Percentiles rank a stretch among this genome's conserved stretches.
These are phyloP conservation scores for Hymenoscyphus infarciens DNA, from an alignment of 2,329 filamentous ascomycete species.

Conservation along the genomic window DNA sequence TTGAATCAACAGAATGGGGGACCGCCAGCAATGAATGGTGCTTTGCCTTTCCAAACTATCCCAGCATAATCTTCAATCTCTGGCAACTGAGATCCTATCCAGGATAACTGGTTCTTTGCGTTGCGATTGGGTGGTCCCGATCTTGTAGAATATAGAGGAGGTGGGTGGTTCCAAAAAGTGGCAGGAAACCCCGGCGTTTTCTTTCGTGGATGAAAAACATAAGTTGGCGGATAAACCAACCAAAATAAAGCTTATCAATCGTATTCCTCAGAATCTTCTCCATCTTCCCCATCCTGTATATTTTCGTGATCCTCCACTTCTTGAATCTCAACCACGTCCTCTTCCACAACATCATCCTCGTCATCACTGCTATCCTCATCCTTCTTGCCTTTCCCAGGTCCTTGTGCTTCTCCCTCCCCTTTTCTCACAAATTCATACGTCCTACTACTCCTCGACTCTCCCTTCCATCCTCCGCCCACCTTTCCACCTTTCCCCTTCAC, in stretches of 20 bases:
- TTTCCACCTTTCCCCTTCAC: constrained; percentile 48
- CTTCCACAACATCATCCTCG: constrained; percentile 25
- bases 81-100: constrained; percentile 14
- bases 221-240: constrained; percentile 3
- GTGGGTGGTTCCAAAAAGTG: constrained; percentile 1
- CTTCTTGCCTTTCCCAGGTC: constrained; percentile 34
- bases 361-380: constrained; percentile 28
- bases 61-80: constrained; percentile 17
- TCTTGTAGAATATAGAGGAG: constrained; percentile 2
- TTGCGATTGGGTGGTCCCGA: neutral
- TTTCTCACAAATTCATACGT: constrained; percentile 62
- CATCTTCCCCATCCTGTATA: constrained; percentile 28
- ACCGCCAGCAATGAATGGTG: constrained; percentile 16
- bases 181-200: neutral
- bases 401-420: constrained; percentile 42
- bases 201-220: neutral
- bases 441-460: constrained; percentile 50
- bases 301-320: constrained; percentile 28
- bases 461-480: constrained; percentile 45
- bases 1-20: neutral
- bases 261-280: constrained; percentile 34
- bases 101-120: constrained; percentile 6
- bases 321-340: constrained; percentile 24
- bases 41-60: constrained; percentile 17
- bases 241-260: constrained; percentile 13